These are phyloP conservation scores for Hermanozyma aechmeae DNA, from an alignment of 805 yeast species.

Conservation along the genomic window DNA sequence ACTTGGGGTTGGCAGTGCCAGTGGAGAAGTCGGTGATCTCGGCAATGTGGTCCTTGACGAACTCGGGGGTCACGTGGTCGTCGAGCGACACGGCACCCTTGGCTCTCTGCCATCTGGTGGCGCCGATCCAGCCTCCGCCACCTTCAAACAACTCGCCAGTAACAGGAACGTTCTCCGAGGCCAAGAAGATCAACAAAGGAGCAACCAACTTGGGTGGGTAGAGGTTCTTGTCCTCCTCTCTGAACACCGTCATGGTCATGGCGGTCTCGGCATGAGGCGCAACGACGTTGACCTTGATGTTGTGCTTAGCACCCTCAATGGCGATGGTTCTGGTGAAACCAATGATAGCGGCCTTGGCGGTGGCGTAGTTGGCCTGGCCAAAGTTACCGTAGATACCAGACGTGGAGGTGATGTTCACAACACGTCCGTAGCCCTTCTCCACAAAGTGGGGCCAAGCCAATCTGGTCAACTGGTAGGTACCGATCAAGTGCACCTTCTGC, in stretches of 20 bases:
- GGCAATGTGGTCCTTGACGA: slow-evolving; percentile 57
- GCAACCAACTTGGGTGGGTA: slow-evolving; percentile 86
- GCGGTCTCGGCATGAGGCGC: slow-evolving; percentile 99
- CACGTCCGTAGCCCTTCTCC: slow-evolving; percentile 70
- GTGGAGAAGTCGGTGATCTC: slow-evolving; percentile 54
- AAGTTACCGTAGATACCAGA: slow-evolving; percentile 97
- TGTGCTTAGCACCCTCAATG: slow-evolving; percentile 75
- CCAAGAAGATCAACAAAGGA: slow-evolving; percentile 72
- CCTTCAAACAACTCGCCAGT: slow-evolving; percentile 83
- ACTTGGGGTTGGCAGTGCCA: slow-evolving; percentile 45
- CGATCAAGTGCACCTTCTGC: slow-evolving; percentile 70
- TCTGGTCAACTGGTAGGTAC: slow-evolving; percentile 72
- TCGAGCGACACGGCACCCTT: slow-evolving; percentile 68
- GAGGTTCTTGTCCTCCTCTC: slow-evolving; percentile 68
- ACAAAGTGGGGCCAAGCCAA: slow-evolving; percentile 89
- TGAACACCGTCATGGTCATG: slow-evolving; percentile 86
- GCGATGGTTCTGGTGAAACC: slow-evolving; percentile 85
- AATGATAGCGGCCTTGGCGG: slow-evolving; percentile 84
- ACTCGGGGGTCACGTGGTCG: slow-evolving; percentile 52
- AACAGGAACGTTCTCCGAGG: slow-evolving; percentile 63
- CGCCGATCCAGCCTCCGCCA: slow-evolving; percentile 96
- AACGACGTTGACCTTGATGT: slow-evolving; percentile 69
- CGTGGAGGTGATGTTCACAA: slow-evolving; percentile 86
- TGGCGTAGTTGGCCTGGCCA: slow-evolving; percentile 93
- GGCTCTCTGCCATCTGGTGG: slow-evolving; percentile 91